phyloP scores from a whole-genome alignment of 164 flowering plant genomes.

The Hamamelis virginiana region DNA sequence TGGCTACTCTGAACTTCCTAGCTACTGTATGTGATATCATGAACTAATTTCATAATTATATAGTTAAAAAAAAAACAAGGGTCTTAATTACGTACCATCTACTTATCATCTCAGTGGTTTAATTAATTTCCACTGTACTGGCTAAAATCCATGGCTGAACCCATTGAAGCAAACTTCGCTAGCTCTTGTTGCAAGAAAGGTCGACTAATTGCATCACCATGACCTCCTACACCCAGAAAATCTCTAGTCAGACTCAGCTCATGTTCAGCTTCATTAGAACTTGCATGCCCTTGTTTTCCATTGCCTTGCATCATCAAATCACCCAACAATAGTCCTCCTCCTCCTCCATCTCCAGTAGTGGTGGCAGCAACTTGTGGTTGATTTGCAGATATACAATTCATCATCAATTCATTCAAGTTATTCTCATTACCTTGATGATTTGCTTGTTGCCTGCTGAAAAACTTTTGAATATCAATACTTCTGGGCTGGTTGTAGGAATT shows the following conservation, averaged over 20 bases:
- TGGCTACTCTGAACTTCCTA: not conserved
- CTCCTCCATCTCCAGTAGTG: not conserved
- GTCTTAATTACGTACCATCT: not conserved
- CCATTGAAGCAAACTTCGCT: constrained; percentile 42
- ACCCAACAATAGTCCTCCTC: not conserved
- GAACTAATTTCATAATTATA: not conserved
- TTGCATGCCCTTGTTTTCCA: constrained; percentile 2
- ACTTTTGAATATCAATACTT: constrained; percentile 18
- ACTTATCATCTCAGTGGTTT: constrained; percentile 5
- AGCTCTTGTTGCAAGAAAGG: constrained; percentile 42
- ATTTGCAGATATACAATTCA: constrained; percentile 12
- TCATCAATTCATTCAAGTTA: constrained; percentile 22
- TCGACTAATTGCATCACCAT: constrained; percentile 29
- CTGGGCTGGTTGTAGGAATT: not conserved
- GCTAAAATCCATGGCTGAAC: constrained; percentile 42
- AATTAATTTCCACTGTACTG: constrained; percentile 33
- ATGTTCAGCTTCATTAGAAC: constrained; percentile 19
- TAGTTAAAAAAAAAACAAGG: not conserved
- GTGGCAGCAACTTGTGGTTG: not conserved
- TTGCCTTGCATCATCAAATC: constrained; percentile 17
- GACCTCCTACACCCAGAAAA: constrained; percentile 61
- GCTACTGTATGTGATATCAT: not conserved
- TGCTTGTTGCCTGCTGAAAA: constrained; percentile 17
- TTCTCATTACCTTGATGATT: constrained; percentile 17
- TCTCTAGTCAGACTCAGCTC: constrained; percentile 46